These are phyloP conservation scores for Gnetum montanum DNA, from an alignment of 75 land plant genomes.

Conservation along the genomic window DNA sequence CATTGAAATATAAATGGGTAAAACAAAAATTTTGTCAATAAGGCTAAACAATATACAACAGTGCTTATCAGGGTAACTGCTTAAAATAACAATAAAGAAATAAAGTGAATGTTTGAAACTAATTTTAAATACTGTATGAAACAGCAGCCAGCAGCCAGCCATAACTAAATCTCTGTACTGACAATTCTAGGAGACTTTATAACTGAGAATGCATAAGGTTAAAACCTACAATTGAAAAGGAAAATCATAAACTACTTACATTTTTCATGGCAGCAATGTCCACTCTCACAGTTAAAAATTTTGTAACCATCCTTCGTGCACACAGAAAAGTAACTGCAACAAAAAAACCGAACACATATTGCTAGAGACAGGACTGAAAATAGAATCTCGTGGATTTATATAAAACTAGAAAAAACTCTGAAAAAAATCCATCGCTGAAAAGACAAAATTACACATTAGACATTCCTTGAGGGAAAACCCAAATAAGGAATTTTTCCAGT, in stretches of 20 bases:
- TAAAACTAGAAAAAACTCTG: neutral
- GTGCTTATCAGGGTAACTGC: too few relatives aligned
- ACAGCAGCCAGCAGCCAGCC: too few relatives aligned
- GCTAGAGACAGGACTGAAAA: neutral
- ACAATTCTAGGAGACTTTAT: too few relatives aligned
- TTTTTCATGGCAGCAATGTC: conserved; percentile 44
- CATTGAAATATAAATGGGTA: too few relatives aligned
- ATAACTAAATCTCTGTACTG: too few relatives aligned
- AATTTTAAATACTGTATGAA: too few relatives aligned
- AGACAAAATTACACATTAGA: neutral
- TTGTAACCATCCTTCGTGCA: conserved; percentile 67
- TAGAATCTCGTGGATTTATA: neutral
- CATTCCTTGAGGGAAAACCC: neutral
- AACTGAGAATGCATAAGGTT: too few relatives aligned
- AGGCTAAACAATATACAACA: too few relatives aligned
- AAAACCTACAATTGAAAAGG: too few relatives aligned
- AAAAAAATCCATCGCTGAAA: neutral
- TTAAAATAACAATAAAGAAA: too few relatives aligned
- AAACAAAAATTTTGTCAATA: too few relatives aligned
- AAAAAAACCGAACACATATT: neutral
- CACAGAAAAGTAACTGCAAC: conserved; percentile 45
- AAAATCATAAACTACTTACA: conserved; percentile 23
- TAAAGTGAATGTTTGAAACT: too few relatives aligned
- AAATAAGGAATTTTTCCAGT: neutral
- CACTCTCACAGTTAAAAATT: conserved; percentile 48